Base-by-base conservation (phyloP, 106 monocot genomes). In the Hemerocallis citrina region DNA sequence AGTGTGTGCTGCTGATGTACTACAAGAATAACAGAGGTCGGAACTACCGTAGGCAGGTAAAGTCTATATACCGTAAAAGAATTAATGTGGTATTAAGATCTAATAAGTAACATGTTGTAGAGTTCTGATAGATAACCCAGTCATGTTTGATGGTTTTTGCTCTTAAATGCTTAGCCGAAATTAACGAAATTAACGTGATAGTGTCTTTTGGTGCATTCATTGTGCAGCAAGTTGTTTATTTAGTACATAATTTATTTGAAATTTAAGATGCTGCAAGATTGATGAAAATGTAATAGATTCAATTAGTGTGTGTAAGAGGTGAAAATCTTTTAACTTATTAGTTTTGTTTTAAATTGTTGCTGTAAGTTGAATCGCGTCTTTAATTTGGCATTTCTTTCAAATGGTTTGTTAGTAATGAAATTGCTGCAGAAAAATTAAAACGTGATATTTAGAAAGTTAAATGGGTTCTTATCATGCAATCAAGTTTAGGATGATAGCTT, bases 11-110 rank as follows among this genome's bases (percentile, higher is more conserved):
- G 20, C 72, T 95, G 52, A 89, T 89, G 58, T 86, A 83, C 66
- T 86, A 83, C 75, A 95, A 83, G 72, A 95, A 89, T 59, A 78
- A 78, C 70, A 78, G 73, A 46, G 89, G 94, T 16, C 74, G 75
- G 35, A 86, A 74, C 63, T 95, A 83, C 34, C 89, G 89, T 62
- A 83, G 51, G 73, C 94, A 95, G 94, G 94, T 95, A 84, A 39
- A 23, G 24, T 59, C 25, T 59, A 49, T 21, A 1, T 22, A 19
- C 21, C 21, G 7, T 16, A 19, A 7, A n/a, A n/a, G n/a, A n/a
- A n/a, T n/a, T n/a, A n/a, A n/a, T n/a, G n/a, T n/a, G 13, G 11
- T 50, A 25, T 10, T 11, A 50, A 31, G 17, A 31, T 32, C 32
- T 32, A 32, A 21, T 32, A 54, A n/a, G 31, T 1, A 32, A 5